These are phyloP conservation scores for Rubroshorea leprosula DNA, from an alignment of 345 rosid genomes.

Conservation along the genomic window DNA sequence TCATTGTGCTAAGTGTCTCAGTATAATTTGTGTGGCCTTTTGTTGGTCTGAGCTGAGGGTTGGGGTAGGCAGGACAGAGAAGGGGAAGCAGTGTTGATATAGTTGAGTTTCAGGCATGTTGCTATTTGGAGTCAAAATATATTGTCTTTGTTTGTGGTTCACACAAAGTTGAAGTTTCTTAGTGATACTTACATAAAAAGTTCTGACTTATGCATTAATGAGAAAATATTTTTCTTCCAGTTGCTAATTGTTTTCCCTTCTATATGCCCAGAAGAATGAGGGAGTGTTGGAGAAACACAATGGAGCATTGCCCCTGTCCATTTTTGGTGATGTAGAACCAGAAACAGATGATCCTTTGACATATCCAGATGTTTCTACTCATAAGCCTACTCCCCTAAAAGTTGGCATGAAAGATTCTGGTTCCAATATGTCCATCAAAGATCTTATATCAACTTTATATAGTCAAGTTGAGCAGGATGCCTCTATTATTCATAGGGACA, in stretches of 20 bases:
- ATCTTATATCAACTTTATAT: slow-evolving; percentile 78
- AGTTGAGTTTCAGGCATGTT: no score
- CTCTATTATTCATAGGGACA: slow-evolving; percentile 27
- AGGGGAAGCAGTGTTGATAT: neutral
- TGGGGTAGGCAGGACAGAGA: neutral
- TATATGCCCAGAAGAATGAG: slow-evolving; percentile 34
- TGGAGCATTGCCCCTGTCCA: slow-evolving; percentile 56
- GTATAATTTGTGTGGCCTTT: slow-evolving; percentile 3
- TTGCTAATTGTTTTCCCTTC: slow-evolving; percentile 11
- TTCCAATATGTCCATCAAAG: slow-evolving; percentile 44
- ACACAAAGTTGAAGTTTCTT: no score
- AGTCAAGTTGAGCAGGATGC: slow-evolving; percentile 45
- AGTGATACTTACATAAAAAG: no score
- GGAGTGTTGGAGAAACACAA: slow-evolving; percentile 30
- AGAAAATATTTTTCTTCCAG: slow-evolving; percentile 14
- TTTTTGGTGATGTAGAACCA: slow-evolving; percentile 52
- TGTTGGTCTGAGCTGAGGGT: neutral
- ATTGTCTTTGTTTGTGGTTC: no score
- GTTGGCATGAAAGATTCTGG: slow-evolving; percentile 26
- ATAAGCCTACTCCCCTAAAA: slow-evolving; percentile 17
- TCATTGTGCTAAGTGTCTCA: neutral
- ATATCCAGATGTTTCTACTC: slow-evolving; percentile 34
- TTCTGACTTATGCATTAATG: no score
- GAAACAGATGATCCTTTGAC: slow-evolving; percentile 36
- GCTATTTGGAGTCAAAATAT: neutral